phyloP scores from a whole-genome alignment of 1,284 basidiomycete genomes.

The Somion occarium region DNA sequence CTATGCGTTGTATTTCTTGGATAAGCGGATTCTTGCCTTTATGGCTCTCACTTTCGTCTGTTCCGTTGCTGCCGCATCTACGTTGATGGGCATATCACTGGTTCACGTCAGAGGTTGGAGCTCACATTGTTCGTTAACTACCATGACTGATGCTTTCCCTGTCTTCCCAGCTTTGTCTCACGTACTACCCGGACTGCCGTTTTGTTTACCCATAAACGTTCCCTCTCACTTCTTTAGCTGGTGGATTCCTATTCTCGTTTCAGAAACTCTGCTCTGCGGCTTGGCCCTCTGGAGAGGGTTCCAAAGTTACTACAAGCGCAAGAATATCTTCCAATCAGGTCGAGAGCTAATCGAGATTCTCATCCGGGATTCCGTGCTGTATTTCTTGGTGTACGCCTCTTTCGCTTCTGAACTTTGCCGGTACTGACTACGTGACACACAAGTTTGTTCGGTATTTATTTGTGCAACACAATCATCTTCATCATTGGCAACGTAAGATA shows the following conservation, averaged over 20 bases:
- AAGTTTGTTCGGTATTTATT: conserved; percentile 52
- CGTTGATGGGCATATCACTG: conserved; percentile 41
- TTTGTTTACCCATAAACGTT: conserved; percentile 38
- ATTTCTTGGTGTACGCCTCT: conserved; percentile 45
- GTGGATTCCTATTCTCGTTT: conserved; percentile 54
- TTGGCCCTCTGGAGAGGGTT: conserved; percentile 46
- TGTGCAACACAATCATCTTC: conserved; percentile 50
- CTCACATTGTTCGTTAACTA: conserved; percentile 21
- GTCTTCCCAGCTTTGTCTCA: conserved; percentile 16
- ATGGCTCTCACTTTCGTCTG: conserved; percentile 34
- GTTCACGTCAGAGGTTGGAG: conserved; percentile 27
- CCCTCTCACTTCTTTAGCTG: conserved; percentile 44
- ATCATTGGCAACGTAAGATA: conserved; percentile 40
- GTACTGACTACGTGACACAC: conserved; percentile 7
- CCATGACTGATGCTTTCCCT: conserved; percentile 10
- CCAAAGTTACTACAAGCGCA: conserved; percentile 30
- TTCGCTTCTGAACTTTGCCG: not conserved
- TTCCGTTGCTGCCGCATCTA: conserved; percentile 34
- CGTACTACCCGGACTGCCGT: conserved; percentile 26
- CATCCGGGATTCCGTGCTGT: conserved; percentile 50
- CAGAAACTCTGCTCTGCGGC: conserved; percentile 45
- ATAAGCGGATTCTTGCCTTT: conserved; percentile 42
- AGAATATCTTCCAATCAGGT: conserved; percentile 37
- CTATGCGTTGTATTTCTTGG: conserved; percentile 53
- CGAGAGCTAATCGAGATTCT: conserved; percentile 42